A percentile compares a stretch with the other conserved stretches of the same genome.
Evolutionary conservation across 2,329 filamentous ascomycete species (phyloP).

Genomic region (Neofusicoccum laricinum): DNA sequence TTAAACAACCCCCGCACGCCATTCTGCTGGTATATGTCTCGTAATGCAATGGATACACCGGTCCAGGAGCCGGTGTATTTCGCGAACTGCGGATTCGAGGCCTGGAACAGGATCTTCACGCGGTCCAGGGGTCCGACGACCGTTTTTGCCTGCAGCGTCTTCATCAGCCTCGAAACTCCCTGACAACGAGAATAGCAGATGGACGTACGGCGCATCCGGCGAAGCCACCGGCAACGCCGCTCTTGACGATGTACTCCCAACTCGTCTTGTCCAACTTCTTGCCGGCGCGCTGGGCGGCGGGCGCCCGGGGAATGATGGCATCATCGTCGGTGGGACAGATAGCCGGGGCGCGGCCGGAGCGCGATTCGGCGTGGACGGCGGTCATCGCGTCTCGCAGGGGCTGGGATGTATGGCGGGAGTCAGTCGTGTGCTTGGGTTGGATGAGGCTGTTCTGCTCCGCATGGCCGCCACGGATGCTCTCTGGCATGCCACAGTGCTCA

Average conservation of each 20-base stretch:
- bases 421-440: slow-evolving; percentile 17
- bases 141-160: slow-evolving; percentile 73
- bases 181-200: background rate
- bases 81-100: slow-evolving; percentile 86
- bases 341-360: slow-evolving; percentile 31
- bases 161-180: background rate
- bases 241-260: slow-evolving; percentile 79
- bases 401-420: slow-evolving; percentile 25
- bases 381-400: slow-evolving; percentile 20
- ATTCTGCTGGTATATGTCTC: slow-evolving; percentile 74
- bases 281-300: slow-evolving; percentile 27
- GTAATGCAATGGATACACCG: slow-evolving; percentile 77
- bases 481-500: slow-evolving; percentile 34
- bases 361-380: slow-evolving; percentile 24
- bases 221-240: slow-evolving; percentile 80
- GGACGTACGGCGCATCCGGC: slow-evolving; percentile 83
- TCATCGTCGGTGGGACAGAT: slow-evolving; percentile 54
- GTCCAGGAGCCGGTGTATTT: slow-evolving; percentile 91
- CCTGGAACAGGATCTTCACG: slow-evolving; percentile 98
- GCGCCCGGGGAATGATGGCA: slow-evolving; percentile 43
- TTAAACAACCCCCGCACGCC: slow-evolving; percentile 79
- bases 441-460: slow-evolving; percentile 19
- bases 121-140: slow-evolving; percentile 92
- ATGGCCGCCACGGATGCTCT: slow-evolving; percentile 35
- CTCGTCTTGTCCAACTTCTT: slow-evolving; percentile 64